Conservation (phyloP, 345 rosid genomes). For the Streptanthus diversifolius region DNA sequence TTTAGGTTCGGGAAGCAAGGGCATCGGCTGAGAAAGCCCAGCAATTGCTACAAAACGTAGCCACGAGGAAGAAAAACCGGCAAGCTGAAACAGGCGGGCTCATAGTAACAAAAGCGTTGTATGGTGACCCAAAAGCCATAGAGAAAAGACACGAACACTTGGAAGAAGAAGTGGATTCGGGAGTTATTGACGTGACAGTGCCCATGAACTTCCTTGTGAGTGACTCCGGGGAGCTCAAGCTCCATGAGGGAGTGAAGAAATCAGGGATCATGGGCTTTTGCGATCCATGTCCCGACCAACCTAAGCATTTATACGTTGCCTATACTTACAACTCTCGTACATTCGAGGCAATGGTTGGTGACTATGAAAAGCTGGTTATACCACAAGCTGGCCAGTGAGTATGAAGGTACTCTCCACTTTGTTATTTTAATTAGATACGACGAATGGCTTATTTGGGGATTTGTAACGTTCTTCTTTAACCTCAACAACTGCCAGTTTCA, state of each 20-base stretch:
- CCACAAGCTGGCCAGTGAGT: constrained; percentile 57
- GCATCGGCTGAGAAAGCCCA: constrained; percentile 78
- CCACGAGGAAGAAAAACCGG: constrained; percentile 68
- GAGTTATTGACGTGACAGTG: constrained; percentile 70
- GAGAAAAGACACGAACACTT: constrained; percentile 40
- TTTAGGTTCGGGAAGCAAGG: constrained; percentile 73
- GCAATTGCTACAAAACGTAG: constrained; percentile 68
- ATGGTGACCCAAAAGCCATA: constrained; percentile 63
- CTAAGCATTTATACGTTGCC: constrained; percentile 66
- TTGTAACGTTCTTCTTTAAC: constrained; percentile 11
- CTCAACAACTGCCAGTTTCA: constrained; percentile 14
- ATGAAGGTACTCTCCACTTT: constrained; percentile 24
- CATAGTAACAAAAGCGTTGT: constrained; percentile 65
- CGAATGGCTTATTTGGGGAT: constrained; percentile 12
- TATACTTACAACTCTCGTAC: constrained; percentile 53
- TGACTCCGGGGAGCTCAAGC: constrained; percentile 82
- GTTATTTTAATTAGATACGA: neutral
- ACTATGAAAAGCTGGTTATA: constrained; percentile 60
- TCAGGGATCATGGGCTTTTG: constrained; percentile 97
- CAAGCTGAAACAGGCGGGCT: constrained; percentile 73
- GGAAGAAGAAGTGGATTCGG: constrained; percentile 45
- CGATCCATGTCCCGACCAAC: constrained; percentile 88
- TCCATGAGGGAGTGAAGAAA: constrained; percentile 90
- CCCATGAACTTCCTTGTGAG: constrained; percentile 87
- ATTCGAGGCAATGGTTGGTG: constrained; percentile 62